Evolutionary conservation across 176 grass and related monocot species (phyloP).

Genomic region (Musa acuminata): DNA sequence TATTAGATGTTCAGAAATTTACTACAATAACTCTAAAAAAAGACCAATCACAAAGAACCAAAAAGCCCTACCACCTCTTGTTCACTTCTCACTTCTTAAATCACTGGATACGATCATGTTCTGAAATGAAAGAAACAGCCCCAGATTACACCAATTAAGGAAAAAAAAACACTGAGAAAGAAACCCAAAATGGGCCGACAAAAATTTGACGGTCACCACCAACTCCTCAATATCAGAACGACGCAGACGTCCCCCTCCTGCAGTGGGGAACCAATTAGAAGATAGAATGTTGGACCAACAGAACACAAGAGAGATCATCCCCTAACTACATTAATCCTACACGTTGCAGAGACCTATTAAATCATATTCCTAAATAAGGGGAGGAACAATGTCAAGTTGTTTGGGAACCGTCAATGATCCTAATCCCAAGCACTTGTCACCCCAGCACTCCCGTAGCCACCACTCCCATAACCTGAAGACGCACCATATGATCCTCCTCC

Average conservation of each 20-base stretch:
- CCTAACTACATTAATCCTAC: neutral
- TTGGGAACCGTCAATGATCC: neutral
- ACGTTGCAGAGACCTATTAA: neutral
- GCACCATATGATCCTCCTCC: neutral
- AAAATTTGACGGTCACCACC: neutral
- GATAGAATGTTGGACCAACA: neutral
- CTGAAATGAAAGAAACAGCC: neutral
- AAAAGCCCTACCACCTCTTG: neutral
- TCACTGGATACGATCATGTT: neutral
- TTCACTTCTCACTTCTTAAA: neutral
- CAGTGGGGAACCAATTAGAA: neutral
- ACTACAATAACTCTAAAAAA: neutral
- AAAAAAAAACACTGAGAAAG: neutral
- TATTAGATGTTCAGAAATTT: neutral
- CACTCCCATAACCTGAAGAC: neutral
- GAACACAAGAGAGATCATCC: neutral
- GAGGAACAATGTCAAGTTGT: neutral
- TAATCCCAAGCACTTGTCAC: slow-evolving; percentile 14
- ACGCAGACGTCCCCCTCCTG: neutral
- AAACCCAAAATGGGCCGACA: neutral
- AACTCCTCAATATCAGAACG: neutral
- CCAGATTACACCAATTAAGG: no score
- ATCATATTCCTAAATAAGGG: neutral
- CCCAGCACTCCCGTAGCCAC: slow-evolving; percentile 1
- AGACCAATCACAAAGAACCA: neutral